These are phyloP conservation scores for Trichoderma erinaceum DNA, from an alignment of 495 filamentous ascomycete genomes.

Conservation along the genomic window DNA sequence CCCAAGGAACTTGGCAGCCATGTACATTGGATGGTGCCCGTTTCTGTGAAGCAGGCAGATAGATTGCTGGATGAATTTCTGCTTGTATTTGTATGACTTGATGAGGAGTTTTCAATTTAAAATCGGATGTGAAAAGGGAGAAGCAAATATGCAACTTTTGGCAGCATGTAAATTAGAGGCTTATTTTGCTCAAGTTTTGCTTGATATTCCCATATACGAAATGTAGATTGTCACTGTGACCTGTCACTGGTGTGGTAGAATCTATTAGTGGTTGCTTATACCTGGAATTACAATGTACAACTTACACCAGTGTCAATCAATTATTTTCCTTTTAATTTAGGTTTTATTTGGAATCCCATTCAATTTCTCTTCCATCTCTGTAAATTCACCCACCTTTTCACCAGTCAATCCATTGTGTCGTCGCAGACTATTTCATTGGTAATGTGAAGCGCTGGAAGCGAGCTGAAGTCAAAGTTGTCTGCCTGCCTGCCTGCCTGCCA, in stretches of 20 bases:
- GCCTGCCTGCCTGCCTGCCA: not conserved
- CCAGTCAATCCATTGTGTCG: not conserved
- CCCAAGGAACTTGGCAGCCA: slow-evolving; percentile 67
- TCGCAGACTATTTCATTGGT: not conserved
- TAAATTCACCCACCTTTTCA: not conserved
- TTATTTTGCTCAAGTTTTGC: too few relatives aligned
- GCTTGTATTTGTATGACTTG: slow-evolving; percentile 4
- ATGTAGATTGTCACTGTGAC: too few relatives aligned
- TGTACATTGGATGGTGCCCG: slow-evolving; percentile 99
- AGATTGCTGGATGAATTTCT: not conserved
- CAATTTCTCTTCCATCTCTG: too few relatives aligned
- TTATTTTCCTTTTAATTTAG: too few relatives aligned
- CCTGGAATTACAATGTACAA: too few relatives aligned
- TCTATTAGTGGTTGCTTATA: too few relatives aligned
- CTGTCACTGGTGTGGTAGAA: too few relatives aligned
- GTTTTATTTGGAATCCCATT: too few relatives aligned
- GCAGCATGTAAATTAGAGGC: not conserved
- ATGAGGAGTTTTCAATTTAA: not conserved
- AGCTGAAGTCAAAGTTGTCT: not conserved
- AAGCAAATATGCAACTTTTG: not conserved
- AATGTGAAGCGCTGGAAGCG: not conserved
- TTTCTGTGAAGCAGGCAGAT: slow-evolving; percentile 61
- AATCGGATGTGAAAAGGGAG: not conserved
- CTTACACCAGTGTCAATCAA: too few relatives aligned
- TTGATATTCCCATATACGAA: too few relatives aligned